A percentile compares a stretch with the other conserved stretches of the same genome.
These are phyloP conservation scores for Auriscalpium microsporum DNA, from an alignment of 768 basidiomycete species.

Conservation along the genomic window DNA sequence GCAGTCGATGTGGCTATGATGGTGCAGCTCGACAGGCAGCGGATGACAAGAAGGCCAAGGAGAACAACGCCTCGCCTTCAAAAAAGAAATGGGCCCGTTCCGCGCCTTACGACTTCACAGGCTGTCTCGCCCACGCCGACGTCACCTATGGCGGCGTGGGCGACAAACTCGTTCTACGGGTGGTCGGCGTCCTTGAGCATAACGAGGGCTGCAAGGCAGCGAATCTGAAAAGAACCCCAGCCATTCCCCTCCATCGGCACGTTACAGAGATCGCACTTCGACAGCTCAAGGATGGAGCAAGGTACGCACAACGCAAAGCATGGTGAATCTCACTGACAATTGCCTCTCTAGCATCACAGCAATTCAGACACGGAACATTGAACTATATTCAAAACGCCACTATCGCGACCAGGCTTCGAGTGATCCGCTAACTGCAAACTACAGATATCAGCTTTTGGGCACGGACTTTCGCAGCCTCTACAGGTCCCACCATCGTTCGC, in stretches of 20 bases:
- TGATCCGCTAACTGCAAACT: conserved; percentile 3
- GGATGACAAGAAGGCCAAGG: not conserved
- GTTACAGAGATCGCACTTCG: conserved; percentile 20
- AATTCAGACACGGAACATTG: conserved; percentile 2
- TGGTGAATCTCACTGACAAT: not conserved
- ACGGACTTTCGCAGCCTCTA: conserved; percentile 18
- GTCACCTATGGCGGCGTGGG: conserved; percentile 16
- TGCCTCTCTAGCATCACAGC: not conserved
- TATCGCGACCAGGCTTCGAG: conserved; percentile 1
- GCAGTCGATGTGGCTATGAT: not conserved
- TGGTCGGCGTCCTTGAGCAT: conserved; percentile 22
- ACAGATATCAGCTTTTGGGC: conserved; percentile 14
- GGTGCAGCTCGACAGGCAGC: not conserved
- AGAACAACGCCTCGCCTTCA: no score
- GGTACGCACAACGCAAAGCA: not conserved
- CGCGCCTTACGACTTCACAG: conserved; percentile 19
- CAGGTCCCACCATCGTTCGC: conserved; percentile 14
- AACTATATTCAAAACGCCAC: not conserved
- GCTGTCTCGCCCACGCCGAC: conserved; percentile 29
- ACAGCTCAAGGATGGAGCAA: conserved; percentile 7
- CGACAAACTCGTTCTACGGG: conserved; percentile 11
- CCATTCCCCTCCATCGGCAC: conserved; percentile 25
- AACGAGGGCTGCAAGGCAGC: conserved; percentile 20
- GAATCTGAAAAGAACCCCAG: conserved; percentile 14
- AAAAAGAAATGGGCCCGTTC: not conserved